Conservation (phyloP, 306 rosid genomes). For the Lathyrus aphaca region DNA sequence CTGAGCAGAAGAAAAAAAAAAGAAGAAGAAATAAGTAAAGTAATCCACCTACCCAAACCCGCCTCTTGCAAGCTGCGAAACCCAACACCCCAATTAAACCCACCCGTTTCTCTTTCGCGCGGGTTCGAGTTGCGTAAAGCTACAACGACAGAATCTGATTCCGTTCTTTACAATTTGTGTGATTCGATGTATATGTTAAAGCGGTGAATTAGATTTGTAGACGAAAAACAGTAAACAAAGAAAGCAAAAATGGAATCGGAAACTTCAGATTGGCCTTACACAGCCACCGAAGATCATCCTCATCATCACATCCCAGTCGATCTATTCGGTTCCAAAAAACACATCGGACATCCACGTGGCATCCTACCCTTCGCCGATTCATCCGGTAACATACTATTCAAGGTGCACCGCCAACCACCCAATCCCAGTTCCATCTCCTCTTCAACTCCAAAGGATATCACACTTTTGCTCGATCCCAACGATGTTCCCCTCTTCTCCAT, state of each 20-base stretch:
- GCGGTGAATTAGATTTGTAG: neutral
- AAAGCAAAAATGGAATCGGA: conserved; percentile 43
- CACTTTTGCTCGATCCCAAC: conserved; percentile 53
- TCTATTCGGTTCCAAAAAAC: conserved; percentile 76
- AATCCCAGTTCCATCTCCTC: conserved; percentile 37
- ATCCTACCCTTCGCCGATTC: conserved; percentile 57
- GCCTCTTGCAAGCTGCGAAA: too few relatives aligned
- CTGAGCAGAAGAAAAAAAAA: too few relatives aligned
- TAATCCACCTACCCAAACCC: too few relatives aligned
- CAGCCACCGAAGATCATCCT: conserved; percentile 31
- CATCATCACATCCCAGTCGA: conserved; percentile 66
- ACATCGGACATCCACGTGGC: conserved; percentile 54
- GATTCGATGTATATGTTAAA: neutral
- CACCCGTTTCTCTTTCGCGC: too few relatives aligned
- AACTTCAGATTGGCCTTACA: conserved; percentile 35
- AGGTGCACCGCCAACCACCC: conserved; percentile 51
- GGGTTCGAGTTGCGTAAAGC: too few relatives aligned
- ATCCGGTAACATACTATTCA: conserved; percentile 49
- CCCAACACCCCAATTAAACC: too few relatives aligned
- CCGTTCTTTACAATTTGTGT: neutral
- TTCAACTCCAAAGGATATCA: conserved; percentile 38
- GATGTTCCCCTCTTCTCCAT: conserved; percentile 64
- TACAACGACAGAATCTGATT: neutral
- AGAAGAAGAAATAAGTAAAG: too few relatives aligned
- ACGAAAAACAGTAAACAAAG: neutral